Percentiles rank a stretch among this genome's conserved stretches.
phyloP scores from a whole-genome alignment of 805 yeast species.

The Myxozyma udenii region DNA sequence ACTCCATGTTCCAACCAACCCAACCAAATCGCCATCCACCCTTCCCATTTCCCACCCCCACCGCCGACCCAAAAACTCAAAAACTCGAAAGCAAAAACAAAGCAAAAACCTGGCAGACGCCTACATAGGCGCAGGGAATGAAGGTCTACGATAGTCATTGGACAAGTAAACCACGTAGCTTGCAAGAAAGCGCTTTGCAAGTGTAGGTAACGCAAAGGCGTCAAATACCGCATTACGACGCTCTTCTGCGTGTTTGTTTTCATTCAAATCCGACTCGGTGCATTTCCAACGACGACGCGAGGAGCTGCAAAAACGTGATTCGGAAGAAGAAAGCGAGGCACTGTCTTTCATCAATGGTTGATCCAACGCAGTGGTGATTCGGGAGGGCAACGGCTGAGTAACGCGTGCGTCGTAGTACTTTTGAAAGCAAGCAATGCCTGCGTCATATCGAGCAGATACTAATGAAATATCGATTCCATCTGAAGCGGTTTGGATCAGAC shows the following conservation, averaged over 20 bases:
- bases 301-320: not conserved
- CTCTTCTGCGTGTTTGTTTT: too few relatives aligned
- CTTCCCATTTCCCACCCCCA: too few relatives aligned
- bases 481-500: not conserved
- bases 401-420: not conserved
- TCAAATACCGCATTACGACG: not conserved
- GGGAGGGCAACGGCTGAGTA: too few relatives aligned
- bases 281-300: not conserved
- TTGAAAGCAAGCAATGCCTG: not conserved
- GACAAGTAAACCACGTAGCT: slow-evolving; percentile 12
- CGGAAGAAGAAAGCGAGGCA: not conserved
- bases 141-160: slow-evolving; percentile 11
- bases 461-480: not conserved
- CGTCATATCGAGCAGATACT: not conserved
- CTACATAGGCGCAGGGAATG: too few relatives aligned
- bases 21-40: not conserved
- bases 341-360: not conserved
- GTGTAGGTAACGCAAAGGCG: not conserved
- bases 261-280: not conserved
- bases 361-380: too few relatives aligned
- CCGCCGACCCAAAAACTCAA: too few relatives aligned
- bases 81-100: too few relatives aligned
- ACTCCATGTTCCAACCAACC: not conserved
- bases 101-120: too few relatives aligned
- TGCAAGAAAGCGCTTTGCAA: not conserved